Conservation (phyloP, 2,329 filamentous ascomycete genomes). For the Phyllosticta paracitricarpa region DNA sequence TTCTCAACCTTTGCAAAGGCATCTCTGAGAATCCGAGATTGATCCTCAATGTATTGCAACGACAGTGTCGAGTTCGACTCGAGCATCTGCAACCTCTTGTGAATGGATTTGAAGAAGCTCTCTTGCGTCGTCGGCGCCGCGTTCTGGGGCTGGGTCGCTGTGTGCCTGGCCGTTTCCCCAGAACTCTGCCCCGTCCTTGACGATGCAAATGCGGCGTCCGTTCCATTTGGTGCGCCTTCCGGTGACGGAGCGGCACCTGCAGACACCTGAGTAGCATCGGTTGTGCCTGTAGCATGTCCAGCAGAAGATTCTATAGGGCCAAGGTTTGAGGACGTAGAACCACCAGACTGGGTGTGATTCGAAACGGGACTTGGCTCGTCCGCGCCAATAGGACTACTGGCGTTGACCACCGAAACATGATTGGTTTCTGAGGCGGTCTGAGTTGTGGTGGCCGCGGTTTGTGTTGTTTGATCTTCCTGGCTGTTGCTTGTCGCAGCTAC, state of each 20-base stretch:
- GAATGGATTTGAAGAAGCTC: constrained; percentile 93
- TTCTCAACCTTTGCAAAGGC: constrained; percentile 81
- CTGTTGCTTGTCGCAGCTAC: not conserved
- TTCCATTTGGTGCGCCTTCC: constrained; percentile 8
- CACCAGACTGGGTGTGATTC: constrained; percentile 5
- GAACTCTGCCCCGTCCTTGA: not conserved
- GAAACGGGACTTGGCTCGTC: not conserved
- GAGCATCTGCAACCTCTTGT: constrained; percentile 81
- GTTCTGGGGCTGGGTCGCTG: constrained; percentile 18
- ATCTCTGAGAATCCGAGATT: constrained; percentile 81
- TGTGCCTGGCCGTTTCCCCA: not conserved
- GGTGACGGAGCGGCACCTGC: not conserved
- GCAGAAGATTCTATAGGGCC: not conserved
- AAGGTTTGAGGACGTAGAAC: not conserved
- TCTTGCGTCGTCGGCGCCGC: constrained; percentile 82
- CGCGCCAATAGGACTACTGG: not conserved
- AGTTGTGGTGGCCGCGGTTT: constrained; percentile 1
- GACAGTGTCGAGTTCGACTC: constrained; percentile 90
- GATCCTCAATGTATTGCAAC: constrained; percentile 91
- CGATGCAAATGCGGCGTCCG: constrained; percentile 11
- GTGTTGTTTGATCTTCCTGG: not conserved
- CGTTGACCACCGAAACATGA: not conserved
- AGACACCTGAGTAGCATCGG: not conserved
- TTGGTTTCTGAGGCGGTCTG: not conserved
- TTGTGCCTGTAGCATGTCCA: not conserved